Conservation (phyloP, 2,329 filamentous ascomycete genomes). For the Cordyceps pruinosa region DNA sequence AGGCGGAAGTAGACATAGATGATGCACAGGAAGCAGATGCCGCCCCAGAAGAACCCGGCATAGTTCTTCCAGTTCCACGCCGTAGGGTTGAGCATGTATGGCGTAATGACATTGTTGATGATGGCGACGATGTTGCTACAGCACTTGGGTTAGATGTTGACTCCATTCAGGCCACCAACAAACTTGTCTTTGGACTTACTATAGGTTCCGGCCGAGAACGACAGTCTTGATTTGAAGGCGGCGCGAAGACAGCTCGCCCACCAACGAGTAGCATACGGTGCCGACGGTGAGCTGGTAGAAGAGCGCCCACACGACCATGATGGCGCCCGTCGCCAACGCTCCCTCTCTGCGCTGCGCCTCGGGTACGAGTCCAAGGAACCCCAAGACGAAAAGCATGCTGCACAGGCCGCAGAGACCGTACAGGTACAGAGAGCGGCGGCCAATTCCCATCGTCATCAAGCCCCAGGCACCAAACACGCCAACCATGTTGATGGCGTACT, state of each 20-base stretch:
- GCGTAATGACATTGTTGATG: conserved; percentile 72
- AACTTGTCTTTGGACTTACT: conserved; percentile 38
- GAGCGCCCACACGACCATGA: conserved; percentile 79
- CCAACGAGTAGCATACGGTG: conserved; percentile 83
- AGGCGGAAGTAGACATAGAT: conserved; percentile 66
- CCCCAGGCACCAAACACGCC: conserved; percentile 78
- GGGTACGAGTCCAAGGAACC: conserved; percentile 72
- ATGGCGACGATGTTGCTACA: conserved; percentile 71
- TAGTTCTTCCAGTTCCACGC: conserved; percentile 87
- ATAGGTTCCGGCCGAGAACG: conserved; percentile 73
- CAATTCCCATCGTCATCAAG: conserved; percentile 67
- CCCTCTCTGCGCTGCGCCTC: conserved; percentile 49
- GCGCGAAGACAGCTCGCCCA: conserved; percentile 75
- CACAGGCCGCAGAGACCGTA: conserved; percentile 68
- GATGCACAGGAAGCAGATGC: conserved; percentile 72
- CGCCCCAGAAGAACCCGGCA: conserved; percentile 83
- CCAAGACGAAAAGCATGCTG: conserved; percentile 72
- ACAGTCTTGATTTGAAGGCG: conserved; percentile 88
- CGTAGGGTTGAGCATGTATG: conserved; percentile 85
- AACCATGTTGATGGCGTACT: conserved; percentile 67
- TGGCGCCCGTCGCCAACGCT: conserved; percentile 71
- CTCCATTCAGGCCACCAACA: no score
- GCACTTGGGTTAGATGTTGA: background rate
- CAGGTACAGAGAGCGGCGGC: conserved; percentile 69
- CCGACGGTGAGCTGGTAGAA: conserved; percentile 83